Percentiles rank a stretch among this genome's conserved stretches.
Conservation (phyloP, 1,284 basidiomycete species). For the Malassezia restricta region DNA sequence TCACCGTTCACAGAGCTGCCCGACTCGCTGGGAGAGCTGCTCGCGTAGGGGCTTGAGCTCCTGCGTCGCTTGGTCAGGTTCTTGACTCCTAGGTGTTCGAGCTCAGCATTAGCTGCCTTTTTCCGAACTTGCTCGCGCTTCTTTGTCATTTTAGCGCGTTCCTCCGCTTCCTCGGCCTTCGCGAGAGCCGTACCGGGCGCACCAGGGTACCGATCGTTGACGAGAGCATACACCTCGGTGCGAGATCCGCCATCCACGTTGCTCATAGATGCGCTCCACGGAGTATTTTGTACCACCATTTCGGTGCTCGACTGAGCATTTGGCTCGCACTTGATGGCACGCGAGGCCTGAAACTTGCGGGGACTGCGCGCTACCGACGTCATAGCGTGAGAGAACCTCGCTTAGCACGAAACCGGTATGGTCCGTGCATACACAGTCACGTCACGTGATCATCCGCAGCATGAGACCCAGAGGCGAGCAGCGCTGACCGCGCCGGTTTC, state of each 20-base stretch:
- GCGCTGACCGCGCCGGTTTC: not conserved
- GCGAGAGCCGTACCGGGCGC: conserved; percentile 34
- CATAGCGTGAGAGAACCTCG: not conserved
- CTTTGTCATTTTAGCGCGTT: conserved; percentile 19
- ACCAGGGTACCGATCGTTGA: conserved; percentile 39
- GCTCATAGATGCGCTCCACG: conserved; percentile 2
- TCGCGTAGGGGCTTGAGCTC: conserved; percentile 34
- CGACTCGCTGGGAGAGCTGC: not conserved
- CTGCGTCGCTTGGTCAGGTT: conserved; percentile 35
- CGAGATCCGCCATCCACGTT: conserved; percentile 7
- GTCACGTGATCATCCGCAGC: conserved; percentile 2
- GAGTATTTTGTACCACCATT: conserved; percentile 2
- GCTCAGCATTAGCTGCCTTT: conserved; percentile 27
- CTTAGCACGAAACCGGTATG: not conserved
- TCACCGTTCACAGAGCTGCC: conserved; percentile 1
- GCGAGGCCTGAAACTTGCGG: conserved; percentile 11
- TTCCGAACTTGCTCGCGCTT: conserved; percentile 28
- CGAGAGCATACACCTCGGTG: conserved; percentile 23
- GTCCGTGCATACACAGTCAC: not conserved
- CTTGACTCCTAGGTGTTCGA: conserved; percentile 36
- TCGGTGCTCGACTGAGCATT: not conserved
- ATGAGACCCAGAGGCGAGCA: not conserved
- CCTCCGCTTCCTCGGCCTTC: conserved; percentile 27
- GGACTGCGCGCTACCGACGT: not conserved
- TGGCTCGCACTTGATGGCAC: not conserved